Evolutionary conservation across 176 grass and related monocot genomes (phyloP).

Genomic region (Carex scoparia): DNA sequence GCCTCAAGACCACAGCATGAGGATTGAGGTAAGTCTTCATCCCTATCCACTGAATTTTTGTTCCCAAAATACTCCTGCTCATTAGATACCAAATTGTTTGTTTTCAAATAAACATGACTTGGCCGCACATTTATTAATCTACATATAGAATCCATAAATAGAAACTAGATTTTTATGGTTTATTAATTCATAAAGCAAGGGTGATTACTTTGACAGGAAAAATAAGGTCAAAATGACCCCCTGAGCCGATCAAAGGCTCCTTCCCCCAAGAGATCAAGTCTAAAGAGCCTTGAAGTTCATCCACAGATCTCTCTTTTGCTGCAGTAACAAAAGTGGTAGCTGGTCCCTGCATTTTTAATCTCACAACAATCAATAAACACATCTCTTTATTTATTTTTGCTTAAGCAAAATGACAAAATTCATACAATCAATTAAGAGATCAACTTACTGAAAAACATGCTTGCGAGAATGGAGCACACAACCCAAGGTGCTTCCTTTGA

Average conservation of each 20-base stretch:
- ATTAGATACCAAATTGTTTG: background rate
- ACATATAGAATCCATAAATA: background rate
- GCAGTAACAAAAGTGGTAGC: constrained; percentile 71
- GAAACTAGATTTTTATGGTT: background rate
- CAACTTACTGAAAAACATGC: constrained; percentile 91
- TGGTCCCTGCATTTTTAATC: constrained; percentile 53
- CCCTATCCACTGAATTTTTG: background rate
- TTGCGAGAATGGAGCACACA: constrained; percentile 89
- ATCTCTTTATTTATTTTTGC: background rate
- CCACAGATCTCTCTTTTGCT: constrained; percentile 69
- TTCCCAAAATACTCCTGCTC: constrained; percentile 10
- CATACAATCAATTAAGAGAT: constrained; percentile 19
- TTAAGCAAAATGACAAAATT: background rate
- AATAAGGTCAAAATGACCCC: constrained; percentile 67
- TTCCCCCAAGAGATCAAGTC: constrained; percentile 89
- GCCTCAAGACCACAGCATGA: constrained; percentile 5
- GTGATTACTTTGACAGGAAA: constrained; percentile 27
- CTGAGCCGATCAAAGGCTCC: constrained; percentile 62
- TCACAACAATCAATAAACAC: constrained; percentile 11
- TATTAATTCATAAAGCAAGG: background rate
- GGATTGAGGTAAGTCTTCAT: background rate
- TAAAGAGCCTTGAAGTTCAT: constrained; percentile 62
- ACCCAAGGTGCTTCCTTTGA: constrained; percentile 43
- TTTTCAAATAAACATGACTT: background rate
- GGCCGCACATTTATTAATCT: background rate